phyloP scores from a whole-genome alignment of 2,329 filamentous ascomycete genomes.

The Neofusicoccum ribis region DNA sequence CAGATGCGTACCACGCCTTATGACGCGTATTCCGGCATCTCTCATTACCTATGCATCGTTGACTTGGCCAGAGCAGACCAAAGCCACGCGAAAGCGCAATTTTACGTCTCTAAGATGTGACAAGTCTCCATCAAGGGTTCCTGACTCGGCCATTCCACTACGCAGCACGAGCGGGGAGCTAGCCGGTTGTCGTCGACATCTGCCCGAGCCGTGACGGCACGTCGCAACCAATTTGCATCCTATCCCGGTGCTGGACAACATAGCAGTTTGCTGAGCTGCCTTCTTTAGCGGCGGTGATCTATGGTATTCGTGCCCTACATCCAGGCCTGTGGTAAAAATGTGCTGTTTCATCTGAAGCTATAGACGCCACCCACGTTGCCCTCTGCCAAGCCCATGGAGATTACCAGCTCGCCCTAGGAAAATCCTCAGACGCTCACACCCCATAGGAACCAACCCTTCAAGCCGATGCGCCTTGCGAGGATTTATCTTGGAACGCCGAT shows the following conservation, averaged over 20 bases:
- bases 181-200: neutral
- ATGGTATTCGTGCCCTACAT: neutral
- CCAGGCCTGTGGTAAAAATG: neutral
- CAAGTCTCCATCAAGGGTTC: neutral
- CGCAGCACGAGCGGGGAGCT: neutral
- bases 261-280: neutral
- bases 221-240: neutral
- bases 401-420: neutral
- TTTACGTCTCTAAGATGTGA: neutral
- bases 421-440: too few species aligned
- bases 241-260: neutral
- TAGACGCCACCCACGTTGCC: neutral
- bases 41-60: neutral
- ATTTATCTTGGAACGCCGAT: too few species aligned
- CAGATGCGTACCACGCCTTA: neutral
- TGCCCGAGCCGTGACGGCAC: neutral
- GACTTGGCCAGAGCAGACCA: neutral
- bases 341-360: neutral
- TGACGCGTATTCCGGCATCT: neutral
- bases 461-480: too few species aligned
- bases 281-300: neutral
- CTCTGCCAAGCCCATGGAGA: neutral
- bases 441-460: too few species aligned
- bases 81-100: neutral
- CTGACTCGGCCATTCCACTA: neutral